Evolutionary conservation across 2,329 filamentous ascomycete genomes (phyloP).

Genomic region (Pezicula rhizophila): DNA sequence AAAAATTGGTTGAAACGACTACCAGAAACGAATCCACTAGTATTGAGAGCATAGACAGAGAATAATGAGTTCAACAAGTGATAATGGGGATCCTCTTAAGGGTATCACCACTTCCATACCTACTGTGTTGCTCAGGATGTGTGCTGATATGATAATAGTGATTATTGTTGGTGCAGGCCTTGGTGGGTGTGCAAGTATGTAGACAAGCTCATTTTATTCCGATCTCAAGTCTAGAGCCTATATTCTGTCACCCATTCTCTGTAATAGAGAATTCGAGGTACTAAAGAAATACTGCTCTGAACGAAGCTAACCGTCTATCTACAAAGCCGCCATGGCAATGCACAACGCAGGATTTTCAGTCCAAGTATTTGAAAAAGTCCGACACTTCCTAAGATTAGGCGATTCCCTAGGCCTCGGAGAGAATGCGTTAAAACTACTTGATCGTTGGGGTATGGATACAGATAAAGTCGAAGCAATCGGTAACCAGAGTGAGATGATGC

Average conservation of each 20-base stretch:
- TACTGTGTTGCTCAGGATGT: background rate
- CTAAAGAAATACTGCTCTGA: too few relatives aligned
- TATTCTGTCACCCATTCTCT: too few relatives aligned
- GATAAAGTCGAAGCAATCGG: slow-evolving; percentile 36
- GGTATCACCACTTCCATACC: too few relatives aligned
- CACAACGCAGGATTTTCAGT: slow-evolving; percentile 37
- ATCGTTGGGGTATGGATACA: slow-evolving; percentile 36
- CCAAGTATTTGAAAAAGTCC: slow-evolving; percentile 38
- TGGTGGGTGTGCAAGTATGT: slow-evolving; percentile 35
- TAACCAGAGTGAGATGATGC: slow-evolving; percentile 41
- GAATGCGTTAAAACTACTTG: slow-evolving; percentile 39
- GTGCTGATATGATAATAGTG: slow-evolving; percentile 25
- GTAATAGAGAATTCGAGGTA: too few relatives aligned
- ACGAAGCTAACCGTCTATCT: too few relatives aligned
- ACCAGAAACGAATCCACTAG: too few relatives aligned
- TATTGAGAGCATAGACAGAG: too few relatives aligned
- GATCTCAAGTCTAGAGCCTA: too few relatives aligned
- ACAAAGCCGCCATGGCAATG: slow-evolving; percentile 36
- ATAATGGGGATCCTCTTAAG: too few relatives aligned
- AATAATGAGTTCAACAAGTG: too few relatives aligned
- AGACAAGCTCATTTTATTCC: too few relatives aligned
- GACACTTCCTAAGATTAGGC: slow-evolving; percentile 36
- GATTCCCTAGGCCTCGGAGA: slow-evolving; percentile 41
- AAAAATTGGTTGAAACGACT: too few relatives aligned
- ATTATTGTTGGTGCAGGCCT: slow-evolving; percentile 45